Base-by-base conservation (phyloP, 805 yeast species). In the Yamadazyma philogaea region DNA sequence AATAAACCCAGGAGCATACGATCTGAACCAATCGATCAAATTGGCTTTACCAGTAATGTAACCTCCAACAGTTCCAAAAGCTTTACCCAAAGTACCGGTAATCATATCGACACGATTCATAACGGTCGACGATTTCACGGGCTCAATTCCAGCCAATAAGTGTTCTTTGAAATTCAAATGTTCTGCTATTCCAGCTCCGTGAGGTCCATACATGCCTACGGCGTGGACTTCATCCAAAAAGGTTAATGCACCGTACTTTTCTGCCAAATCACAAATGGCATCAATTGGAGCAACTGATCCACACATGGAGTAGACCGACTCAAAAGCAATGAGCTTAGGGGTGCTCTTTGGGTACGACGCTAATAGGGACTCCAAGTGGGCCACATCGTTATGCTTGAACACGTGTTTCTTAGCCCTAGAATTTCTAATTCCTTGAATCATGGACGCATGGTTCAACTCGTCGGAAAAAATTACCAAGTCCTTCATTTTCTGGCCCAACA, bases 161-260 rank as follows among this genome's bases (percentile, higher is more conserved):
- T 91, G 95, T 42, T 82, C 81, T 36, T 87, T 87, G 55, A 89
- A 93, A 67, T 93, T 87, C 56, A 85, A 74, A 63, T 93, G 99
- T 67, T 93, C 99, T 37, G 98, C 96, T 42, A 93, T 98, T 70
- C 99, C 99, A 26, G 96, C 99, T 60, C 99, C 99, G 57, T 87
- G 96, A 46, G 99, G 98, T 56, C 99, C 99, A 61, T 93, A 93
- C 83, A 93, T 78, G 43, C 99, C 99, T 36, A 93, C 98, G 27
- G 99, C 98, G 60, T 93, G 99, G 30, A 93, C 99, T 67, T 93
- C 99, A 64, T 93, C 99, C 63, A 93, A 74, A 66, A 93, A 93
- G 22, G 99, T 93, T 55, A 93, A 68, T 36, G 98, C 98, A 48
- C 98, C 98, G 62, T 93, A 93, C 68, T 93, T 88, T 41, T 93